These are phyloP conservation scores for Panicum hallii DNA, from an alignment of 202 grass and related monocot genomes.

Conservation along the genomic window DNA sequence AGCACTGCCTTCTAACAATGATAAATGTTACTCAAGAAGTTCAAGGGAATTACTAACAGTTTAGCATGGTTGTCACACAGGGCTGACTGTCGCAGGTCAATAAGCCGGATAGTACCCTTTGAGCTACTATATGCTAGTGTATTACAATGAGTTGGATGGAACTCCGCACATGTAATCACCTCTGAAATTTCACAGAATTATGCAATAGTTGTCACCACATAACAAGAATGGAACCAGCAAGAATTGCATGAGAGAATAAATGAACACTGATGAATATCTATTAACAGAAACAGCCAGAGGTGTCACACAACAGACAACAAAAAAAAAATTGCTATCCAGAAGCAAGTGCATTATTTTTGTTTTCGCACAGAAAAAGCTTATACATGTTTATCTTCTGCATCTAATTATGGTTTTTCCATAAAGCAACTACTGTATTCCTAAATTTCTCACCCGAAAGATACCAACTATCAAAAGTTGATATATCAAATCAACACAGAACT, in stretches of 20 bases:
- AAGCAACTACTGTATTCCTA: conserved; percentile 7
- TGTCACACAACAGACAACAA: conserved; percentile 1
- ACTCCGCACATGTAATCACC: conserved; percentile 93
- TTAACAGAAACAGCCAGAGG: conserved; percentile 41
- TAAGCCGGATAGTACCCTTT: conserved; percentile 85
- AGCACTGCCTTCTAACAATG: conserved; percentile 27
- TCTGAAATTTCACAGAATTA: conserved; percentile 73
- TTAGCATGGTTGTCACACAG: conserved; percentile 84
- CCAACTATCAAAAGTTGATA: conserved; percentile 10
- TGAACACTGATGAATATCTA: not conserved
- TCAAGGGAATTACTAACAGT: conserved; percentile 66
- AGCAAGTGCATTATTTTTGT: conserved; percentile 18
- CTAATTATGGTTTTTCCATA: conserved; percentile 20
- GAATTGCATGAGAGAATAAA: conserved; percentile 30
- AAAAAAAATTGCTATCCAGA: conserved; percentile 28
- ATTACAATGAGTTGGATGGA: conserved; percentile 83
- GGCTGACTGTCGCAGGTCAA: conserved; percentile 84
- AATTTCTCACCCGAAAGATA: conserved; percentile 17
- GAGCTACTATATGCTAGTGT: conserved; percentile 90
- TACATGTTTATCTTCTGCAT: conserved; percentile 25
- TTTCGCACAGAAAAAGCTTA: conserved; percentile 9
- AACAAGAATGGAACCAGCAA: conserved; percentile 36
- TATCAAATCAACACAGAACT: conserved; percentile 15
- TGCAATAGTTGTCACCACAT: conserved; percentile 42
- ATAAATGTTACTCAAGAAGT: conserved; percentile 47